Base-by-base conservation (phyloP, 2,329 filamentous ascomycete genomes). In the Beauveria caledonica region DNA sequence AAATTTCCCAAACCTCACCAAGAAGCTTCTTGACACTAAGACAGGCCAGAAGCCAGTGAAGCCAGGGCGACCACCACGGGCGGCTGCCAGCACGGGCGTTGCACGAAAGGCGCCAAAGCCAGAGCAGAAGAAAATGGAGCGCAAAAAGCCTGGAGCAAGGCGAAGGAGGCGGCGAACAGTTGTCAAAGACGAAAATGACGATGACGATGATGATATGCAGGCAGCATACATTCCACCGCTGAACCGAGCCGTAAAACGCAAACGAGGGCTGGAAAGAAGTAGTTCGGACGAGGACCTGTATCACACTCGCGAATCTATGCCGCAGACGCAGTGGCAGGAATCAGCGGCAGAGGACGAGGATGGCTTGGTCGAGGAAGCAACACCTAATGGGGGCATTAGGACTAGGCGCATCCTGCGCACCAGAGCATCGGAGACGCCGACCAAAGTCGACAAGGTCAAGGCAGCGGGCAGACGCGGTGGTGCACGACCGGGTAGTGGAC, bases 1-100 rank as follows among this genome's bases (percentile, higher is more conserved):
- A 67, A 83, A 86, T 63, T 87, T 87, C 66, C 82, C 83, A 13
- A 85, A 86, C 62, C 70, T 86, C 61, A 84, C 73, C 6, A 74
- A 75, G 69, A 76, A 76, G 64, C 66, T 75, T 50, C 68, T 75
- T 58, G 73, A 75, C 62, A 67, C 72, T 63, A 74, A 74, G 65
- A 71, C 70, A 46, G 70, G 69, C 62, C 67, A 65, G 51, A 70
- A 72, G 61, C 63, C 70, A 33, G 67, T 63, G 15, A 69, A 67
- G 53, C 54, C 61, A 21, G 61, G 64, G 3, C 67, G 63, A 45
- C 61, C 64, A 36, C 61, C 62, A 11, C 65, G 63, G 5, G 51
- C 59, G 40, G 63, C 65, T 44, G 58, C 62, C 3, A 60, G 62
- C 6, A 63, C 65, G n/a, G 59, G 62, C 13, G 63, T 67, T 15